A percentile compares a stretch with the other conserved stretches of the same genome.
phyloP scores from a whole-genome alignment of 768 basidiomycete genomes.

The Polyporus arcularius region DNA sequence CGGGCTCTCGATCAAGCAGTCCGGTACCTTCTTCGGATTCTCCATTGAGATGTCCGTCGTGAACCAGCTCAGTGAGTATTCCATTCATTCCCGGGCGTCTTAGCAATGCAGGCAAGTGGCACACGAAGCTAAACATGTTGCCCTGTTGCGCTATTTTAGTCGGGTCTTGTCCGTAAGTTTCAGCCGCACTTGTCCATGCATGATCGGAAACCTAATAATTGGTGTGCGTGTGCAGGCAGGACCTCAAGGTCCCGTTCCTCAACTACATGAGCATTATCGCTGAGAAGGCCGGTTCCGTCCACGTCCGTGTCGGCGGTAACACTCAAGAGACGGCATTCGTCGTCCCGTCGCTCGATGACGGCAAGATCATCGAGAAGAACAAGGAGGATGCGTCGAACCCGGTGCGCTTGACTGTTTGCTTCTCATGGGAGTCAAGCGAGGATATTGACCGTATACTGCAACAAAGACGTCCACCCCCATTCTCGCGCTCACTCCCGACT shows the following conservation, averaged over 20 bases:
- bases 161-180: background rate
- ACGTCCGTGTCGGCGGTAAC: constrained; percentile 47
- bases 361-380: constrained; percentile 26
- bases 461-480: constrained; percentile 51
- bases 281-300: constrained; percentile 41
- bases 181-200: background rate
- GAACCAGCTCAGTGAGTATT: constrained; percentile 19
- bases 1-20: constrained; percentile 43
- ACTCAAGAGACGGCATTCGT: constrained; percentile 46
- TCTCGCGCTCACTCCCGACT: constrained; percentile 48
- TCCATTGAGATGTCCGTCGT: constrained; percentile 76
- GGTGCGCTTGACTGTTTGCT: constrained; percentile 24
- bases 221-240: background rate
- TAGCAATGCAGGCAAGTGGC: background rate
- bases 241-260: constrained; percentile 38
- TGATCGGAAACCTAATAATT: background rate
- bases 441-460: constrained; percentile 23
- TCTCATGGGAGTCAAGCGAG: constrained; percentile 39
- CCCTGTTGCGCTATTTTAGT: background rate
- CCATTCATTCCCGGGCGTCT: background rate
- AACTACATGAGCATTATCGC: constrained; percentile 49
- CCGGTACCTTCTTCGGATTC: constrained; percentile 70
- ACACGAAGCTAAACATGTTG: background rate
- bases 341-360: constrained; percentile 19
- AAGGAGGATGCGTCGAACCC: constrained; percentile 37